Evolutionary conservation across 2,329 filamentous ascomycete species (phyloP), one percentile per base, ranked within the genome.

Genomic region (Trichoderma cornu-damae): DNA sequence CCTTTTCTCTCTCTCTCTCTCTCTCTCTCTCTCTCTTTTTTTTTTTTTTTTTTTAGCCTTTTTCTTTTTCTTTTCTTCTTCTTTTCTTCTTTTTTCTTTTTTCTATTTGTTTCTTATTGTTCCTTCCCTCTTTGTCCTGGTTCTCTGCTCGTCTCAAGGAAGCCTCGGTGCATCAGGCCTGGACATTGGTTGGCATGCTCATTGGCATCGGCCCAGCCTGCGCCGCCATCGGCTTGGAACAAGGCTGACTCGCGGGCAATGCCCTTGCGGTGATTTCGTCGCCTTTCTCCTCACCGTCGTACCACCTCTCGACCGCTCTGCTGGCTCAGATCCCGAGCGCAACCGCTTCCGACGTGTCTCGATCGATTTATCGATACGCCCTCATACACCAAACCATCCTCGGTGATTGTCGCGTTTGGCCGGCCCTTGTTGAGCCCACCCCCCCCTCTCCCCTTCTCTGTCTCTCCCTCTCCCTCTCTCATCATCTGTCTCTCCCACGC

Each of bases 201-300:
- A 49, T 60, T 60, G 59, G 52, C 18, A 24, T 55, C 57, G 18
- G 46, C 50, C 57, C 50, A 59, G 48, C 58, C 44, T 50, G 57
- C 61, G 59, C 61, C 60, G 58, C 62, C 65, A 62, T 59, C 64
- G 64, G 66, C 65, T 64, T 65, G 64, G 60, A 58, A 68, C 60
- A 64, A 67, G 62, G 64, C 62, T 66, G 63, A 66, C 67, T 67
- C 60, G 61, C 49, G 63, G 62, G 68, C 65, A 63, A 72, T 72
- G 69, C 66, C 66, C 66, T n/a, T 70, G 64, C 70, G 68, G 63
- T 66, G 64, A 66, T 63, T 65, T 64, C 59, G 61, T 63, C 64
- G 64, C 69, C 66, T 65, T n/a, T 54, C 42, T 59, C 46, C 53
- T 47, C 37, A 48, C 40, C 37, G 65, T 65, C 64, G 68, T 66